Evolutionary conservation across 1,139 yeast genomes (phyloP).

Genomic region (Yamadazyma sp.): DNA sequence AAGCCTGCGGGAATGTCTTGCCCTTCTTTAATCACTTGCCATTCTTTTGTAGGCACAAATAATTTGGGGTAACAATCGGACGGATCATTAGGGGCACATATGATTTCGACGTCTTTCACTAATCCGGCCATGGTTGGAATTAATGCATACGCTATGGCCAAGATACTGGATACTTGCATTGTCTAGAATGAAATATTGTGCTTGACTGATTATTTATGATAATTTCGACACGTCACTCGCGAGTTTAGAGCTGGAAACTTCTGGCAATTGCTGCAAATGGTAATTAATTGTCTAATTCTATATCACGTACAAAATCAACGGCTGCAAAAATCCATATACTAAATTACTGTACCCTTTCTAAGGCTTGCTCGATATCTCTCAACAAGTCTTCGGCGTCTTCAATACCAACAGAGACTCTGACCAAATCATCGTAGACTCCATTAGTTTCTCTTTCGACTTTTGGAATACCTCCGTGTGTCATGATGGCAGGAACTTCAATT

Average conservation of each 20-base stretch:
- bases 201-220: too few species aligned
- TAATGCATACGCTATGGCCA: not conserved
- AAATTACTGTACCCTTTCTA: conserved; percentile 29
- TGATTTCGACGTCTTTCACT: conserved; percentile 17
- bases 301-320: too few species aligned
- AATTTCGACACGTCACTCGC: too few species aligned
- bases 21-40: conserved; percentile 68
- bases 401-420: conserved; percentile 84
- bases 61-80: conserved; percentile 61
- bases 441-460: conserved; percentile 73
- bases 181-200: too few species aligned
- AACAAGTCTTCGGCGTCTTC: conserved; percentile 81
- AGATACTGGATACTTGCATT: conserved; percentile 1
- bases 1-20: conserved; percentile 78
- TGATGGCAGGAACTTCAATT: conserved; percentile 85
- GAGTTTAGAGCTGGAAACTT: not conserved
- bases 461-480: conserved; percentile 94
- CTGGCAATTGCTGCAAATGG: not conserved
- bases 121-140: not conserved
- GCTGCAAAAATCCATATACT: not conserved
- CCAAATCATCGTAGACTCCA: conserved; percentile 80
- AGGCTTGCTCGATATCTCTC: conserved; percentile 71
- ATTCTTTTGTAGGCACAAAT: conserved; percentile 61
- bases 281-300: not conserved
- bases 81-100: conserved; percentile 48